These are phyloP conservation scores for Trichopus zeylanicus DNA, from an alignment of 116 monocot species.

Conservation along the genomic window DNA sequence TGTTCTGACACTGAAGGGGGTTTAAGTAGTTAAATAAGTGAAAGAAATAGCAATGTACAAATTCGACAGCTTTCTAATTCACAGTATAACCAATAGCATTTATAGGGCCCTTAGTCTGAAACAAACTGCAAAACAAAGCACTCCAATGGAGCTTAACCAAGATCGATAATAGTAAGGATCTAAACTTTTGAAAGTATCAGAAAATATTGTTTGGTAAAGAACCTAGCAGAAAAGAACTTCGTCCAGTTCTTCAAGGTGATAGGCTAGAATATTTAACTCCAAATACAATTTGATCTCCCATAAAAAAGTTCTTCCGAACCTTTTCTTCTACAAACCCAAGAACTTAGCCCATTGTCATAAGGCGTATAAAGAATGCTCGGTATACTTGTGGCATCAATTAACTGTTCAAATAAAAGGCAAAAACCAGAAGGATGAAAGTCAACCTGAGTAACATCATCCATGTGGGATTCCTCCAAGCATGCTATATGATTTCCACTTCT, in stretches of 20 bases:
- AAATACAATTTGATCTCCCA: no score
- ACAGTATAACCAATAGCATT: no score
- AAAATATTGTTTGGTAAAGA: no score
- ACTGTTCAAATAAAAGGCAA: not conserved
- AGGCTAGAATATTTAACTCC: no score
- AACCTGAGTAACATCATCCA: constrained; percentile 97
- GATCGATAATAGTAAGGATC: not conserved
- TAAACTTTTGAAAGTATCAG: no score
- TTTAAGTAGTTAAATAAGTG: not conserved
- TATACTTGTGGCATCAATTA: not conserved
- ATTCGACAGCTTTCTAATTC: not conserved
- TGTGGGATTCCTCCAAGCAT: constrained; percentile 86
- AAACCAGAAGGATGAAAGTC: not conserved
- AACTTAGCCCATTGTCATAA: no score
- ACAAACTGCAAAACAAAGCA: not conserved
- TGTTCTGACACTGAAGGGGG: no score
- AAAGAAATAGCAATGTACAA: not conserved
- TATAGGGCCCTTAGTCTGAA: not conserved
- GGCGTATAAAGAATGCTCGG: not conserved
- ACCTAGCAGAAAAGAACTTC: no score
- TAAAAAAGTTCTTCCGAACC: no score
- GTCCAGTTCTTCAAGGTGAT: no score
- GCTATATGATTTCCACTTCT: constrained; percentile 67
- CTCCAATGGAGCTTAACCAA: not conserved
- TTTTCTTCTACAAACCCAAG: no score